These are phyloP conservation scores for Fusarium bactridioides DNA, from an alignment of 2,329 filamentous ascomycete species.

Conservation along the genomic window DNA sequence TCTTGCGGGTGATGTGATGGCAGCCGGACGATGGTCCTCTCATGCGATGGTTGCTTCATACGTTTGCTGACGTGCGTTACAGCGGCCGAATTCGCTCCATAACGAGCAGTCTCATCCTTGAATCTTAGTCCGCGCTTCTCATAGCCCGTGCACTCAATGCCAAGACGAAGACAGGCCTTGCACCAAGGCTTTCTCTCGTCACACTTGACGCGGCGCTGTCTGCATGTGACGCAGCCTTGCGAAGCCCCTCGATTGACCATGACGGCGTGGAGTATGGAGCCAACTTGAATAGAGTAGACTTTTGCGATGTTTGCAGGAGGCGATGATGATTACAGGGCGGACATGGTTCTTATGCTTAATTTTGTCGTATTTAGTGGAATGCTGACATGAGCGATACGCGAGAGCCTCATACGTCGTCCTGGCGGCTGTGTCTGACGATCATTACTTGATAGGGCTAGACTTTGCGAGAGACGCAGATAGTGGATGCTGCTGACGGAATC, in stretches of 20 bases:
- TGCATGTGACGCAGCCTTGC: conserved; percentile 26
- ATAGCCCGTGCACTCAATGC: conserved; percentile 21
- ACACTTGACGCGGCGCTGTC: conserved; percentile 23
- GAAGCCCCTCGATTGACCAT: conserved; percentile 32
- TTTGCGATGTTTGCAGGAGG: neutral
- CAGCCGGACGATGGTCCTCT: neutral
- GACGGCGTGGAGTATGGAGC: no score
- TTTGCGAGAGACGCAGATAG: conserved; percentile 8
- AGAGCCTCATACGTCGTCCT: neutral
- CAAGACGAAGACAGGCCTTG: conserved; percentile 12
- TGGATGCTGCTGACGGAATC: neutral
- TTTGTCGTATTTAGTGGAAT: neutral
- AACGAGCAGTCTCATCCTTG: conserved; percentile 10
- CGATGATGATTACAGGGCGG: no score
- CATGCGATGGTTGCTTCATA: no score
- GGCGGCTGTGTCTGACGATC: conserved; percentile 12
- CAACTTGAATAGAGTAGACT: neutral
- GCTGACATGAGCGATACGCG: neutral
- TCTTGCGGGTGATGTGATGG: neutral
- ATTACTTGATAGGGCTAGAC: neutral
- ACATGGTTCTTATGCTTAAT: neutral
- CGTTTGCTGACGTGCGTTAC: neutral
- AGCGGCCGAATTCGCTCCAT: neutral
- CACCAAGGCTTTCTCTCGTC: conserved; percentile 24
- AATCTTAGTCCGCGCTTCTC: conserved; percentile 1